phyloP scores from a whole-genome alignment of 2,329 filamentous ascomycete genomes.

The Trichoderma sp. region DNA sequence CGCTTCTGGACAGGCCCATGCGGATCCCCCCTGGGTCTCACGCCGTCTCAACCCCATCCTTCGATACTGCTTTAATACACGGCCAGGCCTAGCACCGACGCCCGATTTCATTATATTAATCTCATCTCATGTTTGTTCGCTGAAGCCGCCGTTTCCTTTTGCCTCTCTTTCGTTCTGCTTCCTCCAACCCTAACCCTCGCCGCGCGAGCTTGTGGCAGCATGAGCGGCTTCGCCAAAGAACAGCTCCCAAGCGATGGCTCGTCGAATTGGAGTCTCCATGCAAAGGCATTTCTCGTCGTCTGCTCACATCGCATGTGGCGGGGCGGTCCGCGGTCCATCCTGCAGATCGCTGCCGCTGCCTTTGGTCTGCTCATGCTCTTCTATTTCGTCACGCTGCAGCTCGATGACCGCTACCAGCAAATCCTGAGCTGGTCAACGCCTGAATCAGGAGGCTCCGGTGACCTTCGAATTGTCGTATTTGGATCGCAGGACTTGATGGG shows the following conservation, averaged over 20 bases:
- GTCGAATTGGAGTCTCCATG: slow-evolving; percentile 24
- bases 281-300: slow-evolving; percentile 37
- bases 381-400: slow-evolving; percentile 25
- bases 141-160: background rate
- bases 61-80: background rate
- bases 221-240: slow-evolving; percentile 19
- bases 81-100: background rate
- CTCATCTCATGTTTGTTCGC: background rate
- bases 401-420: slow-evolving; percentile 27
- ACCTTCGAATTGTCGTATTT: slow-evolving; percentile 52
- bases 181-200: background rate
- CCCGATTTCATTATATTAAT: background rate
- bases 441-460: slow-evolving; percentile 28
- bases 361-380: slow-evolving; percentile 32
- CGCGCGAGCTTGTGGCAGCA: slow-evolving; percentile 6
- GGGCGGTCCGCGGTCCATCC: slow-evolving; percentile 33
- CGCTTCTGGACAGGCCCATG: background rate
- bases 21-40: background rate
- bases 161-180: background rate
- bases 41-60: background rate
- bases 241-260: slow-evolving; percentile 26
- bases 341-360: slow-evolving; percentile 30
- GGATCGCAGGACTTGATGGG: slow-evolving; percentile 48
- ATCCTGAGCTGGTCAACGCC: slow-evolving; percentile 26
- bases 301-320: slow-evolving; percentile 44